Percentiles rank a stretch among this genome's conserved stretches.
Conservation (phyloP, 75 land plant species). For the Cupressus sempervirens region DNA sequence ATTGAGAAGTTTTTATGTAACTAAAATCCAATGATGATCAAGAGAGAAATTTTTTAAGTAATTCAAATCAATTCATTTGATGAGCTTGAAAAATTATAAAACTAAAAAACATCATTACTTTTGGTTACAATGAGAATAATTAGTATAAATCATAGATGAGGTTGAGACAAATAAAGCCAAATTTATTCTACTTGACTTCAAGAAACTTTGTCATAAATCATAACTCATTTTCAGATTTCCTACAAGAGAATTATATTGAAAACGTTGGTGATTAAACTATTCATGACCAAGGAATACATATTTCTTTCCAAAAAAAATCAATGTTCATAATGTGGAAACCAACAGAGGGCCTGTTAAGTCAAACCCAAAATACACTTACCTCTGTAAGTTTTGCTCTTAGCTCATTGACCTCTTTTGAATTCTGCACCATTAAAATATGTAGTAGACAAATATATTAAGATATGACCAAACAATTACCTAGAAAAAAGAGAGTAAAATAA, state of each 20-base stretch:
- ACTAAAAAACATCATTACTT: no score
- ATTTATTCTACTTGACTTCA: no score
- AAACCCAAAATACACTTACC: slow-evolving; percentile 11
- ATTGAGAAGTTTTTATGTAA: no score
- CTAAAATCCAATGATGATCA: no score
- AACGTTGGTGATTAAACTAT: neutral
- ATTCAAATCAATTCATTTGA: no score
- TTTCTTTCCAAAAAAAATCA: neutral
- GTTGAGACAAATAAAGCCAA: no score
- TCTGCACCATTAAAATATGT: neutral
- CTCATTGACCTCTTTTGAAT: slow-evolving; percentile 28
- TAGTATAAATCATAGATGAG: no score
- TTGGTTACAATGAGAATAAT: no score
- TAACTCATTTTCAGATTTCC: neutral
- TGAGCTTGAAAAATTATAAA: no score
- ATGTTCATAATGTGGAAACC: neutral
- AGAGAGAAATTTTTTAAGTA: no score
- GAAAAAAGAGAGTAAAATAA: neutral
- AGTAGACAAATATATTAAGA: neutral
- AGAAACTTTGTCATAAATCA: no score
- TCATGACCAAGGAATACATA: neutral
- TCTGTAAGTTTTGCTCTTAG: slow-evolving; percentile 33
- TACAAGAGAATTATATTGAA: neutral
- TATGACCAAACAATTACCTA: neutral
- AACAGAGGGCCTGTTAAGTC: neutral